phyloP scores from a whole-genome alignment of 768 basidiomycete genomes.

The Amanita pseudoporphyria region DNA sequence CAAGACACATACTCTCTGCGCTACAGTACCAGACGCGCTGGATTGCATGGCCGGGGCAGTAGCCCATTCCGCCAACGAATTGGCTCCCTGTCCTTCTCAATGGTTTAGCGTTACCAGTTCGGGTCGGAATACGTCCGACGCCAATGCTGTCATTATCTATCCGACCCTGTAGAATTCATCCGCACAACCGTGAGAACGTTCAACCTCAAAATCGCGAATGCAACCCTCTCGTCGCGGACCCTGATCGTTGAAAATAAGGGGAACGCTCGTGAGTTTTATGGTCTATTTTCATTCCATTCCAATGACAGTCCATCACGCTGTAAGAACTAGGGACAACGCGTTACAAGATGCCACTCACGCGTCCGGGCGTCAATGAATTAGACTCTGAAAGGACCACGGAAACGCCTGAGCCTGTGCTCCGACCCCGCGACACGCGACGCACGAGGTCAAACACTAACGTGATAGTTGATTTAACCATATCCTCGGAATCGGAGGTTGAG shows the following conservation, averaged over 20 bases:
- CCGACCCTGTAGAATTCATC: background rate
- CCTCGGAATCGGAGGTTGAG: slow-evolving; percentile 1
- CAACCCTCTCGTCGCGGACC: background rate
- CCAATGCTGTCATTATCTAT: background rate
- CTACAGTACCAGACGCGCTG: too few species aligned
- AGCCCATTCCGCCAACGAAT: too few species aligned
- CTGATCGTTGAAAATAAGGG: background rate
- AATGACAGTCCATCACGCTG: background rate
- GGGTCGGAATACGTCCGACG: background rate
- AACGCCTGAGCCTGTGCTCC: slow-evolving; percentile 1
- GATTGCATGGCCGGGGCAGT: too few species aligned
- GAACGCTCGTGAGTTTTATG: background rate
- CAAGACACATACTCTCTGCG: too few species aligned
- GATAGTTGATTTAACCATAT: background rate
- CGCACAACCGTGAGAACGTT: background rate
- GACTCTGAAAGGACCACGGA: slow-evolving; percentile 3
- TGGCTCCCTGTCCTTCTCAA: too few species aligned
- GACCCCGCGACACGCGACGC: background rate
- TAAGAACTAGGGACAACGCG: background rate
- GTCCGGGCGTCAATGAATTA: background rate
- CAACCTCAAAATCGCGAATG: background rate
- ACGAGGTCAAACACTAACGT: background rate
- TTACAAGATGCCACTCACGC: background rate
- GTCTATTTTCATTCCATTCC: background rate
- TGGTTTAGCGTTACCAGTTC: too few species aligned